Percentiles rank a stretch among this genome's conserved stretches.
phyloP scores from a whole-genome alignment of 306 rosid species.

The Trichosanthes truncata region DNA sequence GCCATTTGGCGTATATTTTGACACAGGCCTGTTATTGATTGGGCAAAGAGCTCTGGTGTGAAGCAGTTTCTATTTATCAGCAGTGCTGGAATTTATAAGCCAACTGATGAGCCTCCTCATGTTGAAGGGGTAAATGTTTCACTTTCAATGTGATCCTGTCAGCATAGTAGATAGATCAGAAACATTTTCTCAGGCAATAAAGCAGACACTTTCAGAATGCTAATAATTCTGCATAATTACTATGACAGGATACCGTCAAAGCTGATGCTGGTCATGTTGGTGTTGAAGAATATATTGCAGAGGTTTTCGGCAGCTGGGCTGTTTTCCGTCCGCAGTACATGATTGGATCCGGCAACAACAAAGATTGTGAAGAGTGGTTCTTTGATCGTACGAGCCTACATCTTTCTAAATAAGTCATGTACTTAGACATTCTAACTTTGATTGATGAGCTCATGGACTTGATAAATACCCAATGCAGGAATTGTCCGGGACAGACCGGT shows the following conservation, averaged over 20 bases:
- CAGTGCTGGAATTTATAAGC: slow-evolving; percentile 92
- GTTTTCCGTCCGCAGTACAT: slow-evolving; percentile 81
- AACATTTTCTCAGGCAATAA: background rate
- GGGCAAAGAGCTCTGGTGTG: slow-evolving; percentile 86
- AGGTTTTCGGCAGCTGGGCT: slow-evolving; percentile 61
- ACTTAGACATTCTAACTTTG: background rate
- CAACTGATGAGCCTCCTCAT: slow-evolving; percentile 86
- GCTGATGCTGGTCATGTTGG: slow-evolving; percentile 86
- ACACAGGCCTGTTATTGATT: slow-evolving; percentile 76
- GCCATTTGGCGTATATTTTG: background rate
- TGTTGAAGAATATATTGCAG: slow-evolving; percentile 72
- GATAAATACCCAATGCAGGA: slow-evolving; percentile 31
- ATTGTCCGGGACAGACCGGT: slow-evolving; percentile 82
- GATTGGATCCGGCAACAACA: slow-evolving; percentile 95
- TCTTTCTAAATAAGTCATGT: background rate
- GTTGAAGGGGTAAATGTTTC: slow-evolving; percentile 72
- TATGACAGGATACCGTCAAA: slow-evolving; percentile 65
- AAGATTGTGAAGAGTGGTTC: slow-evolving; percentile 97
- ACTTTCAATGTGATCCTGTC: background rate
- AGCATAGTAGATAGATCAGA: background rate
- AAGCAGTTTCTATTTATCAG: slow-evolving; percentile 87
- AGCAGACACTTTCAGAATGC: background rate
- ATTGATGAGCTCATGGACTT: background rate
- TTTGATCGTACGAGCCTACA: slow-evolving; percentile 55
- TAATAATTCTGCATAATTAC: background rate